Evolutionary conservation across 202 grass and related monocot species (phyloP), one percentile per base, ranked within the genome.

Genomic region (Eragrostis tef): DNA sequence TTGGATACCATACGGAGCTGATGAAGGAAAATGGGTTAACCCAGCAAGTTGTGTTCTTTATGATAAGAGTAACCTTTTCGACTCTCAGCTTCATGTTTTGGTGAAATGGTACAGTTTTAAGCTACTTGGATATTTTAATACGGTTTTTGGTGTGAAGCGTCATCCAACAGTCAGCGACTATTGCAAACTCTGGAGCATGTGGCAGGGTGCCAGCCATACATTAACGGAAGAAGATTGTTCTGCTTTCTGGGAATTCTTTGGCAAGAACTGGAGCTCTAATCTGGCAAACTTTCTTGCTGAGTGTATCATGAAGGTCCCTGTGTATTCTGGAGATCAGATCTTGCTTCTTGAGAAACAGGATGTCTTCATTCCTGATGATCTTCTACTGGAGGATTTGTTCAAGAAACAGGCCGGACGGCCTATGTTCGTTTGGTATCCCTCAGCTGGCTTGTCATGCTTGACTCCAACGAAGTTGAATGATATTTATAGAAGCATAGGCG

Each of bases 11-110:
- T 49, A 53, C 16, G 65, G 53, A 53, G 44, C 19, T 19, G 56
- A 29, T 53, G 8, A 21, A 60, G 90, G 87, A 47, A 2, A 88
- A 51, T 90, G 93, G 93, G 90, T 92, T 0, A 71, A 39, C 13
- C 79, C 93, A 27, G 6, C 12, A 0, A 82, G 66, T 14, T 95
- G 85, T 62, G 82, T 91, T 64, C 51, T 89, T 86, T 76, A 84
- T 52, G 86, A 78, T 11, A 72, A 6, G 0, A 4, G 24, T 26
- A 11, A 19, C 10, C n/a, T 87, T 5, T 87, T 87, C 9, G 34
- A 31, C 9, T 78, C 86, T 20, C 80, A 79, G 27, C 48, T 79
- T 7, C 14, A 68, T 39, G 68, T 84, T 29, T 69, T 88, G 62
- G 63, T 46, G 39, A 84, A 84, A 20, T 78, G 59, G 31, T 89